Evolutionary conservation across 2,329 filamentous ascomycete genomes (phyloP).

Genomic region (Trichoderma aggressivum): DNA sequence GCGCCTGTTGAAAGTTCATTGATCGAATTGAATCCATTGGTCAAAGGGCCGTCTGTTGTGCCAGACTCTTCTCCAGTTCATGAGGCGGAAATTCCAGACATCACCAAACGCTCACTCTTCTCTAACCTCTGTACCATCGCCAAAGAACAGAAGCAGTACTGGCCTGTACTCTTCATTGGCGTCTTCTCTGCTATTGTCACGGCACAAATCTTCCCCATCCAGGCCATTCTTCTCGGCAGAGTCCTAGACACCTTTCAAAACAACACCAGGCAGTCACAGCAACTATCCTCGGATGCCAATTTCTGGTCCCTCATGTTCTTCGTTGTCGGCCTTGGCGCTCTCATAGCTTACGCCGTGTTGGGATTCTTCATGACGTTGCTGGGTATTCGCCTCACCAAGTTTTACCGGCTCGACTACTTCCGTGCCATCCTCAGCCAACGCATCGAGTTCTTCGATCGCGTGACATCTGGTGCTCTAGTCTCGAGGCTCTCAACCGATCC

Average conservation of each 20-base stretch:
- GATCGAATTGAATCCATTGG: background rate
- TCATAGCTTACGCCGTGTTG: background rate
- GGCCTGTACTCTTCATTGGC: background rate
- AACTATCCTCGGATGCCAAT: background rate
- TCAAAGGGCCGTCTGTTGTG: background rate
- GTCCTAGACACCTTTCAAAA: background rate
- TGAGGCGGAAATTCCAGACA: background rate
- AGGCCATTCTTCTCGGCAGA: background rate
- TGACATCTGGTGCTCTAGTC: background rate
- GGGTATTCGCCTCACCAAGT: background rate
- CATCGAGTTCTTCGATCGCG: background rate
- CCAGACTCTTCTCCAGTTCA: background rate
- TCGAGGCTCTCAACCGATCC: background rate
- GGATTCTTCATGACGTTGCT: background rate
- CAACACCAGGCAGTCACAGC: background rate
- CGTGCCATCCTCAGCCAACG: background rate
- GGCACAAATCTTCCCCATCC: background rate
- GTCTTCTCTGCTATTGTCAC: background rate
- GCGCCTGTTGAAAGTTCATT: background rate
- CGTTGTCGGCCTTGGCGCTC: background rate
- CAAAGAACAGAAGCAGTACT: background rate
- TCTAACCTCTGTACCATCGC: background rate
- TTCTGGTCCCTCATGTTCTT: background rate
- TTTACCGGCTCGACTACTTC: background rate
- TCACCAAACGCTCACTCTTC: background rate